Percentiles rank a stretch among this genome's conserved stretches.
Conservation (phyloP, 2,329 filamentous ascomycete genomes). For the Fonsecaea pugnacius region DNA sequence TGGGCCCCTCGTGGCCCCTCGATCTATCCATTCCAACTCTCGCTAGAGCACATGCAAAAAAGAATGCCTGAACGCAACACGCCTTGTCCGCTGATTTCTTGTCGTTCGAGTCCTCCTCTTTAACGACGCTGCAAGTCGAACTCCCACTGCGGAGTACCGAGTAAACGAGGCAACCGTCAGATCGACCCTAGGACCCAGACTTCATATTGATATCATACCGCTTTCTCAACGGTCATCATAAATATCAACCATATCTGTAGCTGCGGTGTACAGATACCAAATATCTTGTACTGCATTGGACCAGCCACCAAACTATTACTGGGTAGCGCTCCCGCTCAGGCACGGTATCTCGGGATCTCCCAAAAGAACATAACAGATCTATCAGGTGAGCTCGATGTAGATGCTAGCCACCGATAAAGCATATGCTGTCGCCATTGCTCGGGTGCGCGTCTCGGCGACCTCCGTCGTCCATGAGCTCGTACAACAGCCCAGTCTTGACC, state of each 20-base stretch:
- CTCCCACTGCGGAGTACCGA: too few relatives aligned
- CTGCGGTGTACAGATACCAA: not conserved
- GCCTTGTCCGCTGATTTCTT: too few relatives aligned
- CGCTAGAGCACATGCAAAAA: too few relatives aligned
- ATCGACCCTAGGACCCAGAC: too few relatives aligned
- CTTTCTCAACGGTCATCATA: not conserved
- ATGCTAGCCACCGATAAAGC: constrained; percentile 8
- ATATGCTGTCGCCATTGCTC: not conserved
- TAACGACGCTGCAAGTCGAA: too few relatives aligned
- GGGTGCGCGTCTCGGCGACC: constrained; percentile 29
- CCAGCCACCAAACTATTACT: not conserved
- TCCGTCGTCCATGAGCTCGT: constrained; percentile 26
- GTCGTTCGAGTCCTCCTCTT: too few relatives aligned
- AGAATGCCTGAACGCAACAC: too few relatives aligned
- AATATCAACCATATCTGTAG: not conserved
- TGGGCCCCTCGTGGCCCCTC: too few relatives aligned
- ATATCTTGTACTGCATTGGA: not conserved
- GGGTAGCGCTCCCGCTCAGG: not conserved
- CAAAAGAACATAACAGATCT: not conserved
- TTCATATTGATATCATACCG: not conserved
- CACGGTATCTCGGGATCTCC: not conserved
- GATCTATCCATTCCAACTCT: too few relatives aligned
- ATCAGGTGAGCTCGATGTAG: constrained; percentile 10
- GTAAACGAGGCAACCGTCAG: too few relatives aligned
- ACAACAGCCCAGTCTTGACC: constrained; percentile 16